A percentile compares a stretch with the other conserved stretches of the same genome.
These are phyloP conservation scores for Rhododendron williamsianum DNA, from an alignment of 148 eudicot species.

Conservation along the genomic window DNA sequence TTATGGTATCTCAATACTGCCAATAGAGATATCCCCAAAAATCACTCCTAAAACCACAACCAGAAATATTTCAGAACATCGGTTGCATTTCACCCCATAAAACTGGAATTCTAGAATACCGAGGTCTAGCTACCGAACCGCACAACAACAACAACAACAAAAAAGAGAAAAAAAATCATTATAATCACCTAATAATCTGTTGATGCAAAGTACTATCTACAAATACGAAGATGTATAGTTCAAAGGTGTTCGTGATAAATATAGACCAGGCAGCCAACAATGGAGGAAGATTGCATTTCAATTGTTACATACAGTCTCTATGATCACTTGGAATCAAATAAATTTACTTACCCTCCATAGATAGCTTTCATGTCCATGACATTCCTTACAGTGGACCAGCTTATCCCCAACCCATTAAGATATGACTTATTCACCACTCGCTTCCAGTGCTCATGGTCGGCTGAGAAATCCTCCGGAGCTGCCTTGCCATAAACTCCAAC, in stretches of 20 bases:
- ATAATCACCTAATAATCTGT: not conserved
- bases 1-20: not conserved
- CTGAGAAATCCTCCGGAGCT: slow-evolving; percentile 56
- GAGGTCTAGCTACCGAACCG: not conserved
- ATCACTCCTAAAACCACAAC: not conserved
- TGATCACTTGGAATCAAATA: not conserved
- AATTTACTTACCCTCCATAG: slow-evolving; percentile 63
- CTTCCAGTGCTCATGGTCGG: slow-evolving; percentile 65
- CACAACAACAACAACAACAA: too few relatives aligned
- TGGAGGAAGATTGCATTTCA: not conserved
- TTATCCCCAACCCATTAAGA: slow-evolving; percentile 58
- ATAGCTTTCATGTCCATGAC: slow-evolving; percentile 80
- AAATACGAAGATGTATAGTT: not conserved
- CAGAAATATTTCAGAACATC: not conserved
- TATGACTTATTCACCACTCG: slow-evolving; percentile 46
- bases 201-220: not conserved
- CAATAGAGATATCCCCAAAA: not conserved
- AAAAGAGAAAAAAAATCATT: not conserved
- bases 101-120: not conserved
- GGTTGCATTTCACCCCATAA: not conserved
- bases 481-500: slow-evolving; percentile 63
- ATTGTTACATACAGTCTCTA: not conserved
- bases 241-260: not conserved
- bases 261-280: not conserved
- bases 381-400: slow-evolving; percentile 64